These are phyloP conservation scores for Toxicodendron radicans DNA, from an alignment of 345 rosid genomes.

Conservation along the genomic window DNA sequence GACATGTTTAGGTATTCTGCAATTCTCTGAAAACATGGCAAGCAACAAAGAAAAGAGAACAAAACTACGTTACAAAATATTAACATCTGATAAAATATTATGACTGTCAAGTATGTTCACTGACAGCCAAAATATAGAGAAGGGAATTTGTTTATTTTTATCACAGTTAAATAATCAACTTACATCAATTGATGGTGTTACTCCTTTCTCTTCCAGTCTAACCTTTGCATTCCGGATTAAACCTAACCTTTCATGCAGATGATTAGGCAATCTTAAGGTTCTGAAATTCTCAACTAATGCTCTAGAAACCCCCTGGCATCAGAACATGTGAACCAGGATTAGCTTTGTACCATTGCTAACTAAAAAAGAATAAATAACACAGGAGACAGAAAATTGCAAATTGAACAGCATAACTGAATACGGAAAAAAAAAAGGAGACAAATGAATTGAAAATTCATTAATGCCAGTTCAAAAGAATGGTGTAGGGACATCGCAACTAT, in stretches of 20 bases:
- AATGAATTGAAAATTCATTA: not conserved
- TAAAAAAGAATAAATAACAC: not conserved
- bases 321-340: conserved; percentile 15
- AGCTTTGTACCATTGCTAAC: conserved; percentile 15
- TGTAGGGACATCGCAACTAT: not conserved
- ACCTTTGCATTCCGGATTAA: conserved; percentile 85
- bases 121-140: not conserved
- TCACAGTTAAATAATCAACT: conserved; percentile 28
- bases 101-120: not conserved
- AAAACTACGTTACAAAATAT: not conserved
- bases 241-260: conserved; percentile 84
- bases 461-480: no score
- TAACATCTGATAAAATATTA: not conserved
- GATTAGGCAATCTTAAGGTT: conserved; percentile 82
- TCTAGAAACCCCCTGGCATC: conserved; percentile 82
- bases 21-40: conserved; percentile 59
- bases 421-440: not conserved
- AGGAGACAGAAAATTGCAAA: not conserved
- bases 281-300: conserved; percentile 85
- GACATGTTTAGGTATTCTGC: conserved; percentile 89
- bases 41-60: not conserved
- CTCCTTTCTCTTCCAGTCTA: conserved; percentile 81
- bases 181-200: conserved; percentile 85
- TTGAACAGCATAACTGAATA: not conserved
- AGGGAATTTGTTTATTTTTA: not conserved